phyloP scores from a whole-genome alignment of 345 rosid species.

The Luvunga scandens region DNA sequence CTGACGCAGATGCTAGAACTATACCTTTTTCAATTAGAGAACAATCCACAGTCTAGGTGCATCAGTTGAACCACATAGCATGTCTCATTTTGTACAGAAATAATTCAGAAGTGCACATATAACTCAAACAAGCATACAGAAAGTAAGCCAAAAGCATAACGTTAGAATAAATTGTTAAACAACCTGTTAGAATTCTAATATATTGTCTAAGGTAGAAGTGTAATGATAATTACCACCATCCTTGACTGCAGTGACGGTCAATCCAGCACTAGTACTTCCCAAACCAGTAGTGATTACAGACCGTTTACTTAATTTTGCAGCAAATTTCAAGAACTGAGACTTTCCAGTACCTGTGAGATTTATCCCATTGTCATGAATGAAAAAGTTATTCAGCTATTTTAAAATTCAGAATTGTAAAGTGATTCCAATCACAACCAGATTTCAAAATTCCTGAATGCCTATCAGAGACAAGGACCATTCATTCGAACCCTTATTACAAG shows the following conservation, averaged over 20 bases:
- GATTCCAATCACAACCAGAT: background rate
- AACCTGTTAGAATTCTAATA: background rate
- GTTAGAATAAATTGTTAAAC: background rate
- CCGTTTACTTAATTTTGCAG: constrained; percentile 89
- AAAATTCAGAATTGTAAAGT: background rate
- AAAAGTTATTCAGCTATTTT: background rate
- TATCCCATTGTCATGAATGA: background rate
- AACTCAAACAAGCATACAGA: background rate
- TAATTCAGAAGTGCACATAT: background rate
- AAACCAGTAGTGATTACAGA: constrained; percentile 92
- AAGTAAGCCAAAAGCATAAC: background rate
- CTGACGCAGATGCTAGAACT: background rate
- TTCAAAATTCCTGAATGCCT: too few species aligned
- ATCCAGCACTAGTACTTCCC: constrained; percentile 98
- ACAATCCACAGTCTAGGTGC: background rate
- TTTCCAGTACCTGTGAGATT: constrained; percentile 81
- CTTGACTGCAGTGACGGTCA: constrained; percentile 96
- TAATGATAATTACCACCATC: constrained; percentile 65
- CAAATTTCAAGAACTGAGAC: constrained; percentile 95
- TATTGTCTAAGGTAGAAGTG: background rate
- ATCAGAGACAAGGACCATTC: background rate
- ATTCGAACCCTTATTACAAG: background rate
- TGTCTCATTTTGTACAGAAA: background rate
- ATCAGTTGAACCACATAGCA: background rate
- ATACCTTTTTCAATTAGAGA: background rate